phyloP scores from a whole-genome alignment of 2,329 filamentous ascomycete genomes.

The Verticillium klebahnii region DNA sequence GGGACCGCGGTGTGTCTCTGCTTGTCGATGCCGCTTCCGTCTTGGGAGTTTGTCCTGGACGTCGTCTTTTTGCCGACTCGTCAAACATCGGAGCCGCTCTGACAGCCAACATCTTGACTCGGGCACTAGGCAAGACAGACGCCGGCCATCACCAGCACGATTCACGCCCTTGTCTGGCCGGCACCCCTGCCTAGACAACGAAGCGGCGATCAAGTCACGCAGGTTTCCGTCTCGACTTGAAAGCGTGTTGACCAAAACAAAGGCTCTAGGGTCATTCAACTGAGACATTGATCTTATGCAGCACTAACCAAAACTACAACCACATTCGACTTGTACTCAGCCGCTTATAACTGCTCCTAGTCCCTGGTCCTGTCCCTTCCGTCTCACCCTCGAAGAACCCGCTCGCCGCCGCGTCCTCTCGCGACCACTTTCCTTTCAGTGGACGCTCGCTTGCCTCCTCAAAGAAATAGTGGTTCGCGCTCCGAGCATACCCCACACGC shows the following conservation, averaged over 20 bases:
- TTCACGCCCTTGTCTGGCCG: background rate
- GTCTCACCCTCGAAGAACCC: background rate
- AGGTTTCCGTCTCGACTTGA: background rate
- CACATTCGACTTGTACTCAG: slow-evolving; percentile 25
- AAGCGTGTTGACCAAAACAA: background rate
- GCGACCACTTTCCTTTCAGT: slow-evolving; percentile 19
- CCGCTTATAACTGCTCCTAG: slow-evolving; percentile 19
- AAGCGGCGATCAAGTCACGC: background rate
- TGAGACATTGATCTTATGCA: background rate
- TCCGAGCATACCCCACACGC: slow-evolving; percentile 32
- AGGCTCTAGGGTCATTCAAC: background rate
- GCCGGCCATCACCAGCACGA: background rate
- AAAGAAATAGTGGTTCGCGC: slow-evolving; percentile 38
- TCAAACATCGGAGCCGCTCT: background rate
- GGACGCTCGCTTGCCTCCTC: slow-evolving; percentile 27
- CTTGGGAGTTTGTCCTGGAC: background rate
- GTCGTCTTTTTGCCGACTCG: background rate
- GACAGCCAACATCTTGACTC: background rate
- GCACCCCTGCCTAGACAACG: background rate
- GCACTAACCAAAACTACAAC: slow-evolving; percentile 24
- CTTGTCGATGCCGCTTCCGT: background rate
- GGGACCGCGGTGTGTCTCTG: background rate
- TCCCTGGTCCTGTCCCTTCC: slow-evolving; percentile 4
- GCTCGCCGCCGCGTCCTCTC: background rate
- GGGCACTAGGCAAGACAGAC: background rate